Evolutionary conservation across 257 asterid genomes (phyloP).

Genomic region (Solanum clarkiae): DNA sequence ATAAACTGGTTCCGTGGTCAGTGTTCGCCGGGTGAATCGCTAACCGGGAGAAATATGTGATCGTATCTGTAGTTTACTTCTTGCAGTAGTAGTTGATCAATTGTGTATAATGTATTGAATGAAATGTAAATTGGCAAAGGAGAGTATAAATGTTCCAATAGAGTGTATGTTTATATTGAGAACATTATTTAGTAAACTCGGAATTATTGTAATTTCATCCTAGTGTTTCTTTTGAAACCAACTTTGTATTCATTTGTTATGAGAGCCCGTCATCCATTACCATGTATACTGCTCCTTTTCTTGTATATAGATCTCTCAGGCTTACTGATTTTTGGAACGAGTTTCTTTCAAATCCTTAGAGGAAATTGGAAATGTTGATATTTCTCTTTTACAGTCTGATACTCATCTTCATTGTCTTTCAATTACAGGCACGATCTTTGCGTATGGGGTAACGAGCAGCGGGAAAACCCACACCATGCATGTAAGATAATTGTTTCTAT

Average conservation of each 20-base stretch:
- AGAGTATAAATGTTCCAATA: neutral
- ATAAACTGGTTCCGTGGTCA: neutral
- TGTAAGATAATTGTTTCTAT: conserved; percentile 36
- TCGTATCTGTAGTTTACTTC: neutral
- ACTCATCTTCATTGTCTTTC: neutral
- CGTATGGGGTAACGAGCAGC: conserved; percentile 98
- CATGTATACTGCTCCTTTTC: neutral
- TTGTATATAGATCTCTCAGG: neutral
- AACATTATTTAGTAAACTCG: neutral
- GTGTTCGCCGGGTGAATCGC: neutral
- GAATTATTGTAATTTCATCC: neutral
- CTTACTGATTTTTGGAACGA: neutral
- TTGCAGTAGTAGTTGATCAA: neutral
- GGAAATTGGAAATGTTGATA: neutral
- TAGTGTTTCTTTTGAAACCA: neutral
- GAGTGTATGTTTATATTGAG: neutral
- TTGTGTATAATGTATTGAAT: neutral
- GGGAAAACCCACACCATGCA: conserved; percentile 99
- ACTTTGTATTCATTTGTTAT: neutral
- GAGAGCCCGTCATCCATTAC: neutral
- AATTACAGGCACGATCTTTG: conserved; percentile 82
- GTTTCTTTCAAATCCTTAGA: neutral
- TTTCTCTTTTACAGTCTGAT: neutral
- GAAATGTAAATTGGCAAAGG: neutral
- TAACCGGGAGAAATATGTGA: neutral